Conservation (phyloP, 805 yeast species). For the Starmerella riodocensis region DNA sequence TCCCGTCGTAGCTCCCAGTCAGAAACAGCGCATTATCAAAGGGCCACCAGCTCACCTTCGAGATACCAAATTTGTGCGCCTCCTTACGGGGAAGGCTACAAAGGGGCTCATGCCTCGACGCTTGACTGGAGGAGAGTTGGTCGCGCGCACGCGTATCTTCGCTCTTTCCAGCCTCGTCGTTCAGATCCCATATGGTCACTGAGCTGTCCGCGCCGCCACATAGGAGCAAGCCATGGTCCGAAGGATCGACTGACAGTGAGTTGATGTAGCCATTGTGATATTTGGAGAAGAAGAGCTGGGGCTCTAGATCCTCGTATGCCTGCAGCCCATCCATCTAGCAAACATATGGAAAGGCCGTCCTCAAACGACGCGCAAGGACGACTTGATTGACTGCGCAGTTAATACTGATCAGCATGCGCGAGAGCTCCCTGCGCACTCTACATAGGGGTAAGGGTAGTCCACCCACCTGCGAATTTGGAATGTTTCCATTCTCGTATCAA, state of each 20-base stretch:
- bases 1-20: constrained; percentile 66
- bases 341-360: too few relatives aligned
- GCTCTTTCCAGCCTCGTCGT: constrained; percentile 17
- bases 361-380: too few relatives aligned
- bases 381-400: too few relatives aligned
- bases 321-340: constrained; percentile 1
- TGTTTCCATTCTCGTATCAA: too few relatives aligned
- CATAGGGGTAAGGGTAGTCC: too few relatives aligned
- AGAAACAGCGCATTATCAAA: constrained; percentile 75
- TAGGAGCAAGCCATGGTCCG: constrained; percentile 36
- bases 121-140: constrained; percentile 8
- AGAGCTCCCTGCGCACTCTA: too few relatives aligned
- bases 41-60: constrained; percentile 78
- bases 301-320: constrained; percentile 13
- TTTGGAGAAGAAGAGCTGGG: constrained; percentile 15
- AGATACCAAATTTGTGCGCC: constrained; percentile 60
- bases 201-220: constrained; percentile 67
- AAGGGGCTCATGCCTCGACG: too few relatives aligned
- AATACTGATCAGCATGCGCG: too few relatives aligned
- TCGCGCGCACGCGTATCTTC: constrained; percentile 15
- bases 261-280: constrained; percentile 39
- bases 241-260: constrained; percentile 42
- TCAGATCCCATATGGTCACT: constrained; percentile 53
- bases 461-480: too few relatives aligned
- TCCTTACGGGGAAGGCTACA: constrained; percentile 11